Conservation (phyloP, 352 stramenopile species). For the Phytophthora constricta region DNA sequence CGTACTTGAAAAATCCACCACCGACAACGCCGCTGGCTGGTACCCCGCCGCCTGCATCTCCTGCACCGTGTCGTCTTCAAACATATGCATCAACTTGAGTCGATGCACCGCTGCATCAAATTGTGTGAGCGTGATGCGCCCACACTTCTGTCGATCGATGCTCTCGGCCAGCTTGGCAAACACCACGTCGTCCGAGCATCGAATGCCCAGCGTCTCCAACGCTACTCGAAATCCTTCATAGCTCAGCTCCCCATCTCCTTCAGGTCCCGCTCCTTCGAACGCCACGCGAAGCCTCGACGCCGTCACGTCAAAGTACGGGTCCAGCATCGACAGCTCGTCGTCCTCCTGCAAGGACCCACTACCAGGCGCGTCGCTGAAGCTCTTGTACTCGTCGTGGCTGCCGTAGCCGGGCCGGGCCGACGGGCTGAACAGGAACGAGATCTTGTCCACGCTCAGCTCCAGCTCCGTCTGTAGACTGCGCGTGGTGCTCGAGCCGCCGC, state of each 20-base stretch:
- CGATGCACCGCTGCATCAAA: constrained; percentile 87
- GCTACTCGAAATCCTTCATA: constrained; percentile 68
- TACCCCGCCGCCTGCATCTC: constrained; percentile 65
- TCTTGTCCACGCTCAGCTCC: constrained; percentile 81
- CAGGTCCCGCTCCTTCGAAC: constrained; percentile 69
- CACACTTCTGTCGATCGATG: constrained; percentile 56
- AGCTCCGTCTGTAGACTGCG: constrained; percentile 55
- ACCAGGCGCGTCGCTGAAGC: constrained; percentile 47
- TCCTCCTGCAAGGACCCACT: constrained; percentile 47
- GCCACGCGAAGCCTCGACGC: constrained; percentile 69
- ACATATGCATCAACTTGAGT: constrained; percentile 88
- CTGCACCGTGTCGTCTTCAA: constrained; percentile 71
- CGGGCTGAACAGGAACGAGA: constrained; percentile 83
- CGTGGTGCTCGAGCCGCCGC: constrained; percentile 10
- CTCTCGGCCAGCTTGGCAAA: constrained; percentile 79
- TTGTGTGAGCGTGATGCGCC: constrained; percentile 65
- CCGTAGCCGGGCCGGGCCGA: constrained; percentile 40
- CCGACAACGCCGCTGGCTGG: constrained; percentile 60
- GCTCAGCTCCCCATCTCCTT: constrained; percentile 53
- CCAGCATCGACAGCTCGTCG: constrained; percentile 84
- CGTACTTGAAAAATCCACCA: constrained; percentile 83
- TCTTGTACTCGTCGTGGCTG: constrained; percentile 47
- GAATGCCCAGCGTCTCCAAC: constrained; percentile 74
- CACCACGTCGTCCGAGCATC: constrained; percentile 67
- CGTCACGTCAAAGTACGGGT: constrained; percentile 89